phyloP scores from a whole-genome alignment of 2,329 filamentous ascomycete species.

The Botrytis hyacinthi region DNA sequence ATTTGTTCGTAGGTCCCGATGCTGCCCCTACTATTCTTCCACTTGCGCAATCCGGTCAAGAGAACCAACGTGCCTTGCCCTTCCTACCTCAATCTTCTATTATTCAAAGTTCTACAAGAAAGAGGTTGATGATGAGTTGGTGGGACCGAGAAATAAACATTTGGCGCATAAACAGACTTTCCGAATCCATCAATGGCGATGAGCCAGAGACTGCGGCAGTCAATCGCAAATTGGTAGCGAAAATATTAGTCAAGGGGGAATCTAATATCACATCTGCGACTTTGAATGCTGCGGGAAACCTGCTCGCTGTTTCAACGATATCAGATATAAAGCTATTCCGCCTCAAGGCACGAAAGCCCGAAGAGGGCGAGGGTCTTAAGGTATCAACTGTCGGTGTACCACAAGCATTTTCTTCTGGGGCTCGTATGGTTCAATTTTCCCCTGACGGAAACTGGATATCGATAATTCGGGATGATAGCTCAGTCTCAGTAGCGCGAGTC shows the following conservation, averaged over 20 bases:
- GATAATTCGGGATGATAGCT: slow-evolving; percentile 60
- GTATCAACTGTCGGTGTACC: slow-evolving; percentile 70
- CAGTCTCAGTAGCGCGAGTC: slow-evolving; percentile 53
- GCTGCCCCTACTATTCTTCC: slow-evolving; percentile 80
- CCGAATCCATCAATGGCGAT: slow-evolving; percentile 31
- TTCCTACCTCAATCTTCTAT: slow-evolving; percentile 77
- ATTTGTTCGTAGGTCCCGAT: slow-evolving; percentile 67
- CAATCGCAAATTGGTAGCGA: slow-evolving; percentile 65
- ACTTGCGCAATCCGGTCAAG: slow-evolving; percentile 70
- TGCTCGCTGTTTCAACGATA: slow-evolving; percentile 74
- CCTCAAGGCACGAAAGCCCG: slow-evolving; percentile 53
- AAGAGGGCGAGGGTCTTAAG: slow-evolving; percentile 58
- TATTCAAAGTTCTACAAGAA: slow-evolving; percentile 68
- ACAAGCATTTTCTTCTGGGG: slow-evolving; percentile 58
- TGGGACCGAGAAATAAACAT: slow-evolving; percentile 87
- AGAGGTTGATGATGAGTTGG: slow-evolving; percentile 81
- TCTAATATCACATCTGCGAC: slow-evolving; percentile 77
- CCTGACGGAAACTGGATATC: slow-evolving; percentile 69
- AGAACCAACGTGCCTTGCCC: slow-evolving; percentile 80
- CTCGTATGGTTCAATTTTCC: slow-evolving; percentile 67
- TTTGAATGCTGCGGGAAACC: slow-evolving; percentile 67
- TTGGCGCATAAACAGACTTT: slow-evolving; percentile 58
- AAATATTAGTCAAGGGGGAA: slow-evolving; percentile 68
- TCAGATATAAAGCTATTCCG: slow-evolving; percentile 76
- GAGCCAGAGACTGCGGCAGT: slow-evolving; percentile 45